Conservation (phyloP, 2,329 filamentous ascomycete species). For the Exserohilum rostratum region DNA sequence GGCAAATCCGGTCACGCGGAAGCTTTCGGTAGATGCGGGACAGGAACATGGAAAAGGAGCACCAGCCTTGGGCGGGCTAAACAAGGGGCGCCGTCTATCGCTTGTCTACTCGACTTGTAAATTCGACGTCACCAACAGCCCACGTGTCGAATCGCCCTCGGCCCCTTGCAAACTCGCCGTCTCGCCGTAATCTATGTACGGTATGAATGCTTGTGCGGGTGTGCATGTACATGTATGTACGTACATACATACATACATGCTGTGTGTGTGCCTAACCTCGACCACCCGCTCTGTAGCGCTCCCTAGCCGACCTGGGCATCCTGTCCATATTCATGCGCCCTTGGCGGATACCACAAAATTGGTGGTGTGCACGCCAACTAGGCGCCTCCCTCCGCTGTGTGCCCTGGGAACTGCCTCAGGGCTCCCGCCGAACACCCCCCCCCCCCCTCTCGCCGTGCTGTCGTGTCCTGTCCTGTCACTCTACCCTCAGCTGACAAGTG, state of each 20-base stretch:
- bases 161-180: neutral
- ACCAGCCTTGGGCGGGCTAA: slow-evolving; percentile 3
- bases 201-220: no score
- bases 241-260: no score
- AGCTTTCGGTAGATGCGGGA: slow-evolving; percentile 20
- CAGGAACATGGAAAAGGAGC: slow-evolving; percentile 11
- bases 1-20: slow-evolving; percentile 22
- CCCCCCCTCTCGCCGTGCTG: no score
- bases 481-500: no score
- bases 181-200: no score
- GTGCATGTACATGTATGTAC: neutral
- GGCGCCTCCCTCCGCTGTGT: neutral
- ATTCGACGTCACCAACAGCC: slow-evolving; percentile 19
- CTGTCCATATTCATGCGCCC: slow-evolving; percentile 4
- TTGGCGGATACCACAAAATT: slow-evolving; percentile 5
- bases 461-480: no score
- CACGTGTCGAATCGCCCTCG: slow-evolving; percentile 1
- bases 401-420: slow-evolving; percentile 1
- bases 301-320: slow-evolving; percentile 1
- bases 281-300: slow-evolving; percentile 3
- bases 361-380: slow-evolving; percentile 16
- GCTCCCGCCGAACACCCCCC: neutral
- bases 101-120: slow-evolving; percentile 6
- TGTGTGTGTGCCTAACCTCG: slow-evolving; percentile 15
- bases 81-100: slow-evolving; percentile 7